Evolutionary conservation across 306 rosid species (phyloP), one percentile per base, ranked within the genome.

Genomic region (Fragaria nilgerrensis): DNA sequence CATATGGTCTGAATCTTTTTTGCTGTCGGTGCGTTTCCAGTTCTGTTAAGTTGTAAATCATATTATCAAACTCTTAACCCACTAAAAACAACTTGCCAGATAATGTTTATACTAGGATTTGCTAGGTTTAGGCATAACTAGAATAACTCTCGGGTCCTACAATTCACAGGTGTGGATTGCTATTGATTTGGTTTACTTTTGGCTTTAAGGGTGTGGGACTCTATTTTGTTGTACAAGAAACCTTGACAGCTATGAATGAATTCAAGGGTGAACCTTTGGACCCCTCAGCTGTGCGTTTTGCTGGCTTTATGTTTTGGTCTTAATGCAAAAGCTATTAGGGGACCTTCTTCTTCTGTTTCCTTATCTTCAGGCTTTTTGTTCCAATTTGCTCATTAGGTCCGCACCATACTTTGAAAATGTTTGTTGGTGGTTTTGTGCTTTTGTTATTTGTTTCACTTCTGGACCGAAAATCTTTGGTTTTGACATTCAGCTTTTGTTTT

Each of bases 241-340:
- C 68, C 68, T 61, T 70, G 64, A 79, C 83, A 70, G 83, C 80
- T 29, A 75, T 64, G 59, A 64, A 43, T 64, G 79, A 34, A 48
- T 55, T 68, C 39, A 74, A n/a, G 39, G 29, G 22, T 16, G n/a
- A 32, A 22, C 49, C 66, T 59, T 80, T 59, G 87, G 84, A 75
- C 76, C 80, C 75, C 53, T 20, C n/a, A 61, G 41, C 53, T 49
- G 17, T 22, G 29, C 10, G 48, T 22, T 45, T 48, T 66, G 22
- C 45, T 34, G 25, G 72, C 49, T 72, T 70, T 79, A 74, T 79
- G 70, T 72, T 68, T 70, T 65, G 61, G 44, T 62, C 39, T 53
- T 1, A 20, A 20, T n/a, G 23, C 15, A 48, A 65, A 76, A 71
- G 73, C 37, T n/a, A 27, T 8, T 15, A n/a, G 13, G 63, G 75